These are phyloP conservation scores for Pueraria montana DNA, from an alignment of 306 rosid species.

Conservation along the genomic window DNA sequence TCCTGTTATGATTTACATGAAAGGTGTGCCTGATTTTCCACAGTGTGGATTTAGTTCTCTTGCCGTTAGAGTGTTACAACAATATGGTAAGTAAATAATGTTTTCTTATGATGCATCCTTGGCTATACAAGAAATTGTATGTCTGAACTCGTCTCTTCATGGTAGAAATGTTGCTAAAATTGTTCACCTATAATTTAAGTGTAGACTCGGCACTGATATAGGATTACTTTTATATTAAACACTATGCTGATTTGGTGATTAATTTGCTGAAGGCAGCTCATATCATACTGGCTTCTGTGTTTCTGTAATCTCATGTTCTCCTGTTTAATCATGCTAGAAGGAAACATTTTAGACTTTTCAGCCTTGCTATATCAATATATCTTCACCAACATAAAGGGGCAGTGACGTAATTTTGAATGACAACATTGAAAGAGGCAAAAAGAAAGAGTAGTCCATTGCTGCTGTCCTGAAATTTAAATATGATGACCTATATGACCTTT, in stretches of 20 bases:
- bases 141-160: too few relatives aligned
- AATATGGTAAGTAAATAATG: constrained; percentile 64
- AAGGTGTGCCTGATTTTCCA: constrained; percentile 80
- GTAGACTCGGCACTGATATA: constrained; percentile 17
- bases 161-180: too few relatives aligned
- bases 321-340: neutral
- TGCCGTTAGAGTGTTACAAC: constrained; percentile 75
- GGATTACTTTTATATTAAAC: constrained; percentile 27
- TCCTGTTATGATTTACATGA: constrained; percentile 85
- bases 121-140: too few relatives aligned
- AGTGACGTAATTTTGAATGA: constrained; percentile 7
- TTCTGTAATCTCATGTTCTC: constrained; percentile 17
- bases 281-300: neutral
- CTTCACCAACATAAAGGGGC: neutral
- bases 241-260: constrained; percentile 18
- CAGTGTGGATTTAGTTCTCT: constrained; percentile 88
- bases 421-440: constrained; percentile 9
- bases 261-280: constrained; percentile 2
- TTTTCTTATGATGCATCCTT: too few relatives aligned
- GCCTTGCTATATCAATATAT: constrained; percentile 10
- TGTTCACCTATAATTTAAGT: neutral
- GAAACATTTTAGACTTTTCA: constrained; percentile 3
- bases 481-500: constrained; percentile 6
- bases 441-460: neutral
- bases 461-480: constrained; percentile 12